A percentile compares a stretch with the other conserved stretches of the same genome.
These are phyloP conservation scores for Hymenoscyphus salicellus DNA, from an alignment of 2,329 filamentous ascomycete genomes.

Conservation along the genomic window DNA sequence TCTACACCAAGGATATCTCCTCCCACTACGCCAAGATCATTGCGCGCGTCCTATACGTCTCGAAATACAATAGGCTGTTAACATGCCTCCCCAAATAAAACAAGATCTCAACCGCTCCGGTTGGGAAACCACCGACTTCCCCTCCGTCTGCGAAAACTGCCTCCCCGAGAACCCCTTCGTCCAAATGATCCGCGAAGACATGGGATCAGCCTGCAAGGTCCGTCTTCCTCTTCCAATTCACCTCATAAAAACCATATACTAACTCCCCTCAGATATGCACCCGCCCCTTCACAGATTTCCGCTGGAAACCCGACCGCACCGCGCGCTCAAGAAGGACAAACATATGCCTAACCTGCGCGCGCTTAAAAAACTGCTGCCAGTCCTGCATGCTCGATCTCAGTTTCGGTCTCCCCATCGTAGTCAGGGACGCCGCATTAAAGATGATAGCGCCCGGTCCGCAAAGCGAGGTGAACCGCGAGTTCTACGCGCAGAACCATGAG, in stretches of 20 bases:
- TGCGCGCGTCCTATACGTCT: background rate
- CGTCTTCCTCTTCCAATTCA: background rate
- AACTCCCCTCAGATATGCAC: conserved; percentile 60
- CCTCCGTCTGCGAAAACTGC: conserved; percentile 86
- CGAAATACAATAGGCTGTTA: background rate
- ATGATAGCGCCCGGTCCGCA: conserved; percentile 94
- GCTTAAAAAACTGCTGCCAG: conserved; percentile 98
- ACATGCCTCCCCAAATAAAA: conserved; percentile 89
- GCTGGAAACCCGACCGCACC: conserved; percentile 90
- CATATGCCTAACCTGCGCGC: conserved; percentile 93
- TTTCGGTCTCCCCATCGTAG: conserved; percentile 90
- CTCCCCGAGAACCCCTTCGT: conserved; percentile 96
- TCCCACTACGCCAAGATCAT: background rate
- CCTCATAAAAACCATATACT: background rate
- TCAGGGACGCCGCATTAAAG: conserved; percentile 93
- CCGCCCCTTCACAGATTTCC: conserved; percentile 90
- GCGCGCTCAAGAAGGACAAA: conserved; percentile 89
- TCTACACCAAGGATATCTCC: background rate
- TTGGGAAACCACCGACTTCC: conserved; percentile 91
- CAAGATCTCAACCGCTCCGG: conserved; percentile 92
- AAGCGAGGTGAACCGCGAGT: conserved; percentile 92
- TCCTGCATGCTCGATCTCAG: conserved; percentile 97
- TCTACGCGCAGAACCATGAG: conserved; percentile 97
- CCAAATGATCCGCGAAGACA: conserved; percentile 97
- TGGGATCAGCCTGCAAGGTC: conserved; percentile 65